phyloP scores from a whole-genome alignment of 2,329 filamentous ascomycete genomes.

The Chrysoporthe cubensis region DNA sequence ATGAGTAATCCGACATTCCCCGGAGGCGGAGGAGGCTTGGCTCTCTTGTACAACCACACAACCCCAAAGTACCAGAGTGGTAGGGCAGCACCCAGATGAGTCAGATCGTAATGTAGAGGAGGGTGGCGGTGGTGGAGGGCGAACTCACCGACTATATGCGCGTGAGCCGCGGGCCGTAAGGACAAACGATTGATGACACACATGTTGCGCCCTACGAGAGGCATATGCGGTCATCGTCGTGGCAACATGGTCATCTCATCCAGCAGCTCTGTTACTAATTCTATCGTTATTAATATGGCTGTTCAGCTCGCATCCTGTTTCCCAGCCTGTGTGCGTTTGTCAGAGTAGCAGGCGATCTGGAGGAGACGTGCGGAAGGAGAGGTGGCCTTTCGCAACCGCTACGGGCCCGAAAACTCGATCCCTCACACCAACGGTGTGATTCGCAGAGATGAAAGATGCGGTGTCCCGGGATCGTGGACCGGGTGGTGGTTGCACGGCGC shows the following conservation, averaged over 20 bases:
- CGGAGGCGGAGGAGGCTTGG: background rate
- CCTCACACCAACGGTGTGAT: background rate
- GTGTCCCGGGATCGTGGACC: background rate
- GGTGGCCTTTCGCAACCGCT: constrained; percentile 11
- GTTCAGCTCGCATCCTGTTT: constrained; percentile 6
- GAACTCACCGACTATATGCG: constrained; percentile 27
- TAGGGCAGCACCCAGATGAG: constrained; percentile 14
- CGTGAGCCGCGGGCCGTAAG: constrained; percentile 7
- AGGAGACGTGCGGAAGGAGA: constrained; percentile 10
- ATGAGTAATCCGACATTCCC: constrained; percentile 7
- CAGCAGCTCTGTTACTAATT: background rate
- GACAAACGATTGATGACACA: constrained; percentile 10
- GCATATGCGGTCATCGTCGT: background rate
- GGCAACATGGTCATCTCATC: background rate
- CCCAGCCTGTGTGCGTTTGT: background rate
- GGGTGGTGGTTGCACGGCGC: constrained; percentile 10
- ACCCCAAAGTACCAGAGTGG: background rate
- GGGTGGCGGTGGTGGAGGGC: background rate
- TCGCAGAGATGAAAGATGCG: background rate
- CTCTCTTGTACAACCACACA: constrained; percentile 14
- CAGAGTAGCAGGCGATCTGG: background rate
- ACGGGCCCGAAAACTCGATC: background rate
- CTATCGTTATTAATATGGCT: background rate
- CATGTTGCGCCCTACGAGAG: constrained; percentile 5
- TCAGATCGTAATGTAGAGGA: constrained; percentile 17